Conservation (phyloP, 805 yeast species). For the Saturnispora galanensis region DNA sequence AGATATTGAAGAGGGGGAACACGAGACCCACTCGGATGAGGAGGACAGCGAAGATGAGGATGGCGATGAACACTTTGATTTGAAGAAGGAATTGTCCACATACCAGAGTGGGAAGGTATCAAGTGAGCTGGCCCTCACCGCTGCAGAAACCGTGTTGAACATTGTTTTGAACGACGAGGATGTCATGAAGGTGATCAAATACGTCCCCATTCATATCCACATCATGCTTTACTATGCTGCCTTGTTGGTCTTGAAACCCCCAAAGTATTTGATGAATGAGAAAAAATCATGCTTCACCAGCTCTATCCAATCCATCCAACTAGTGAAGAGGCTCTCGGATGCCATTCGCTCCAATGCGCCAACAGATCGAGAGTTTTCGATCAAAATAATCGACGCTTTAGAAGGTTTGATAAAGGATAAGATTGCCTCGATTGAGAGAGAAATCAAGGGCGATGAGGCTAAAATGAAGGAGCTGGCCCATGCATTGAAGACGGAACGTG, state of each 20-base stretch:
- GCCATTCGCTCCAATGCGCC: conserved; percentile 38
- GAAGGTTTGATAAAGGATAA: conserved; percentile 22
- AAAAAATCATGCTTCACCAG: conserved; percentile 19
- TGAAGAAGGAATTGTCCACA: conserved; percentile 19
- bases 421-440: conserved; percentile 14
- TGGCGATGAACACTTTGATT: conserved; percentile 6
- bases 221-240: conserved; percentile 65
- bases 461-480: conserved; percentile 6
- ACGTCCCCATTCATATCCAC: conserved; percentile 65
- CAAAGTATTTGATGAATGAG: conserved; percentile 22
- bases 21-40: conserved; percentile 22
- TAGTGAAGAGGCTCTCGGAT: conserved; percentile 35
- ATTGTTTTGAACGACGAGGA: conserved; percentile 51
- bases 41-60: conserved; percentile 15
- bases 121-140: conserved; percentile 43
- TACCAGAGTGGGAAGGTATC: conserved; percentile 22
- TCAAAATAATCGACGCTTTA: conserved; percentile 28
- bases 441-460: conserved; percentile 10
- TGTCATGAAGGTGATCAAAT: conserved; percentile 43
- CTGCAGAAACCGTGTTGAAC: conserved; percentile 54
- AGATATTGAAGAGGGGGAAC: conserved; percentile 10
- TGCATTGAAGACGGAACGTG: conserved; percentile 13
- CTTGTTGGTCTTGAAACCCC: conserved; percentile 42
- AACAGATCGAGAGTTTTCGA: conserved; percentile 43
- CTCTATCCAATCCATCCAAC: conserved; percentile 30